Conservation (phyloP, 768 basidiomycete species). For the Phylloporus sp. region DNA sequence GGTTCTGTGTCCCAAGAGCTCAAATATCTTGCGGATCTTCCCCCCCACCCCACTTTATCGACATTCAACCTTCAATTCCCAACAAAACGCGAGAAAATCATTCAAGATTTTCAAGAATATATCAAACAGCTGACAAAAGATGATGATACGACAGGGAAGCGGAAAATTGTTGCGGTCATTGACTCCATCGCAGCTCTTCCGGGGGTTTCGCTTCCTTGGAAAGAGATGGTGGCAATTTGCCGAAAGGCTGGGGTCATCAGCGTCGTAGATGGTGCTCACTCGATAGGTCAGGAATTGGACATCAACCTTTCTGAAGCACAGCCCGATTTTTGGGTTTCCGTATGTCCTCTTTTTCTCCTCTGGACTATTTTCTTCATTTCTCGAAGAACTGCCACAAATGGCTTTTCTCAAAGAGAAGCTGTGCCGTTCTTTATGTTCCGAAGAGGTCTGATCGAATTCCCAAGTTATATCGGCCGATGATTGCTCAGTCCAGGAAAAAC, state of each 20-base stretch:
- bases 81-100: constrained; percentile 50
- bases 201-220: constrained; percentile 65
- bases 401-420: constrained; percentile 67
- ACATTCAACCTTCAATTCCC: constrained; percentile 54
- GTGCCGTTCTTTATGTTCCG: constrained; percentile 73
- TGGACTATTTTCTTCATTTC: not conserved
- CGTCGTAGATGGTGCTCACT: constrained; percentile 79
- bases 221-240: constrained; percentile 62
- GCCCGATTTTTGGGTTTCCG: constrained; percentile 80
- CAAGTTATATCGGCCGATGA: not conserved
- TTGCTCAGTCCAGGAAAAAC: not conserved
- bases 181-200: constrained; percentile 66
- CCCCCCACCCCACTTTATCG: constrained; percentile 50
- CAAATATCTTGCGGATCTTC: constrained; percentile 50
- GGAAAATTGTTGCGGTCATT: constrained; percentile 62
- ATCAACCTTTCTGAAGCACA: constrained; percentile 51
- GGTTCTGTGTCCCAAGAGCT: constrained; percentile 48
- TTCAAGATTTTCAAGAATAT: constrained; percentile 44
- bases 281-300: constrained; percentile 65
- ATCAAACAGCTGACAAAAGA: constrained; percentile 29
- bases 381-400: constrained; percentile 82
- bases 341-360: constrained; percentile 30
- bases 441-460: constrained; percentile 37
- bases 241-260: constrained; percentile 58
- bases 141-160: constrained; percentile 22